Evolutionary conservation across 2,329 filamentous ascomycete genomes (phyloP), one percentile per base, ranked within the genome.

Genomic region (Catunica adiposa): DNA sequence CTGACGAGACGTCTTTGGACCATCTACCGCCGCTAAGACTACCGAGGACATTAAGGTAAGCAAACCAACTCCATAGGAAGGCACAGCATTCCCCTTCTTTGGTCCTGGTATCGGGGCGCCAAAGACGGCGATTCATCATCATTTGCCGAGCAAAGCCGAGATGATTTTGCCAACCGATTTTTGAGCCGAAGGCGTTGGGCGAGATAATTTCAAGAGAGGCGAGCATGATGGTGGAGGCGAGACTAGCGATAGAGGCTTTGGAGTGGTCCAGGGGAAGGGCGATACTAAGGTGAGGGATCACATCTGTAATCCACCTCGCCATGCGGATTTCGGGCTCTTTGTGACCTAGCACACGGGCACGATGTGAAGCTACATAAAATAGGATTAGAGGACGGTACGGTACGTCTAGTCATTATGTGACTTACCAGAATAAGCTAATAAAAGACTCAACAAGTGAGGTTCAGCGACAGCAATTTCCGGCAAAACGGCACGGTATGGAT

Each of bases 181-280:
- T 75, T n/a, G 86, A 82, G 55, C 84, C 86, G 63, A 92, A 90
- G 0, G 84, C 84, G 56, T 82, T 83, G 0, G 87, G 87, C 0
- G 84, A 88, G 52, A 92, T 82, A 56, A 92, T 90, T 63, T 92
- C 86, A 20, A 92, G 72, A 1, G 86, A 89, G 0, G 86, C 79
- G 48, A 94, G 76, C 84, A 92, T 89, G 60, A 94, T 89, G 6
- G 86, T 84, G 0, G 86, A 87, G 0, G 86, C 86, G 2, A 94
- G 73, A 55, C 84, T 86, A 15, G 79, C 56, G 26, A 58, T 56
- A 5, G 56, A 58, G 14, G 53, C 53, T 23, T 42, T 47, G 5
- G 47, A 51, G 22, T 54, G 46, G 6, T 44, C 46, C 22, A 38
- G 17, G 8, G 23, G 29, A 25, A 58, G 31, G 17, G 22, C 25